These are phyloP conservation scores for Rhododendron henanense DNA, from an alignment of 148 eudicot species.

Conservation along the genomic window DNA sequence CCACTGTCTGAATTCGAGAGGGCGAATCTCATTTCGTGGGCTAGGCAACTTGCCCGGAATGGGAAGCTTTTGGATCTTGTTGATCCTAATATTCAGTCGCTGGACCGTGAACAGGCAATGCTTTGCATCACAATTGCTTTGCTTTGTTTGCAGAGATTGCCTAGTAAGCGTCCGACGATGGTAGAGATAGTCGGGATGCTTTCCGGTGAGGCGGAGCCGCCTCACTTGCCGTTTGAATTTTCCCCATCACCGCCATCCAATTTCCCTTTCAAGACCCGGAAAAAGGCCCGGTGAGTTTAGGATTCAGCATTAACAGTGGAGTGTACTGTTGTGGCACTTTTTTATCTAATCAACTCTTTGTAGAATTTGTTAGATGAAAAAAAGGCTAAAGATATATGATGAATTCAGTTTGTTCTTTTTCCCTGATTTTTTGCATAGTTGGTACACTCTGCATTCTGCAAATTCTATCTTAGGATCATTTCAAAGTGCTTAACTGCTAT, in stretches of 20 bases:
- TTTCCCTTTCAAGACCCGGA: conserved; percentile 76
- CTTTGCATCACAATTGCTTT: conserved; percentile 85
- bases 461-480: neutral
- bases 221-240: conserved; percentile 87
- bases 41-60: conserved; percentile 70
- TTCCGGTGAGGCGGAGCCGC: conserved; percentile 66
- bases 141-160: conserved; percentile 73
- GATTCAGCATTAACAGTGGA: neutral
- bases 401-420: conserved; percentile 15
- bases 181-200: conserved; percentile 84
- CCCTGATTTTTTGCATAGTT: conserved; percentile 8
- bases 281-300: conserved; percentile 66
- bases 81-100: conserved; percentile 45
- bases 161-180: conserved; percentile 73
- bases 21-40: conserved; percentile 95
- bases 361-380: conserved; percentile 26
- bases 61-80: conserved; percentile 87
- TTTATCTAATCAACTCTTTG: conserved; percentile 19
- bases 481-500: conserved; percentile 21
- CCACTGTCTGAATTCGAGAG: conserved; percentile 93
- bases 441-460: neutral
- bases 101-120: conserved; percentile 66
- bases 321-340: conserved; percentile 27
- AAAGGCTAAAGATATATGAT: conserved; percentile 19
- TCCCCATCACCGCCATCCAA: conserved; percentile 92